Conservation (phyloP, 73 alveolate genomes). For the Halteria grandinella region DNA sequence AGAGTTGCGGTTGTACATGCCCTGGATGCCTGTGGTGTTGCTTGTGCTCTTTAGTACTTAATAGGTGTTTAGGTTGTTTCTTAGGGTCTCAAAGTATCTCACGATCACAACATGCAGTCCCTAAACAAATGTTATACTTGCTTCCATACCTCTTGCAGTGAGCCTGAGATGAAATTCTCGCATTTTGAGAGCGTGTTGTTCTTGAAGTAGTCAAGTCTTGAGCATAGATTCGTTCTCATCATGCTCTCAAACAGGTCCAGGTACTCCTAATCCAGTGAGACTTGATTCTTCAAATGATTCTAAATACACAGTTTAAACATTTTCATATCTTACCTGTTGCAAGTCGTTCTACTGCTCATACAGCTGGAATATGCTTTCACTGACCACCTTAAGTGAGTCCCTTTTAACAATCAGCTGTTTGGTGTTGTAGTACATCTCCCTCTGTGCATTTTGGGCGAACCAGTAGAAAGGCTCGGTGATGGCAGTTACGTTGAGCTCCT, state of each 20-base stretch:
- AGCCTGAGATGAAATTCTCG: conserved; percentile 40
- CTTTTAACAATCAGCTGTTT: conserved; percentile 4
- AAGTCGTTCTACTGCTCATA: conserved; percentile 35
- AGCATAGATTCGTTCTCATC: conserved; percentile 35
- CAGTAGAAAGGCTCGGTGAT: conserved; percentile 49
- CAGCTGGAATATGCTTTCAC: conserved; percentile 12
- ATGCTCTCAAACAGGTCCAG: not conserved
- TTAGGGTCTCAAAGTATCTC: conserved; percentile 42
- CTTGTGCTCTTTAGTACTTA: not conserved
- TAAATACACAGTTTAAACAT: not conserved
- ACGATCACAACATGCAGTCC: conserved; percentile 51
- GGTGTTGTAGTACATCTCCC: conserved; percentile 45
- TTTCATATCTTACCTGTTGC: conserved; percentile 2
- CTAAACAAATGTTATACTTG: too few relatives aligned
- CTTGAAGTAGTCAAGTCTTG: not conserved
- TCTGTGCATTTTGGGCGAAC: conserved; percentile 35
- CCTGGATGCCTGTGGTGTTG: not conserved
- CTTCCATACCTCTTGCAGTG: not conserved
- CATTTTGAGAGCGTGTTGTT: not conserved
- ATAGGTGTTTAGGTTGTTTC: conserved; percentile 5
- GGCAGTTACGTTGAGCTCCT: conserved; percentile 38
- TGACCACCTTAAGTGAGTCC: not conserved
- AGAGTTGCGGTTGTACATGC: not conserved
- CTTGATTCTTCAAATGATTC: conserved; percentile 42
- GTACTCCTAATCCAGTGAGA: not conserved